These are phyloP conservation scores for Cordyceps tenuipes DNA, from an alignment of 2,329 filamentous ascomycete genomes.

Conservation along the genomic window DNA sequence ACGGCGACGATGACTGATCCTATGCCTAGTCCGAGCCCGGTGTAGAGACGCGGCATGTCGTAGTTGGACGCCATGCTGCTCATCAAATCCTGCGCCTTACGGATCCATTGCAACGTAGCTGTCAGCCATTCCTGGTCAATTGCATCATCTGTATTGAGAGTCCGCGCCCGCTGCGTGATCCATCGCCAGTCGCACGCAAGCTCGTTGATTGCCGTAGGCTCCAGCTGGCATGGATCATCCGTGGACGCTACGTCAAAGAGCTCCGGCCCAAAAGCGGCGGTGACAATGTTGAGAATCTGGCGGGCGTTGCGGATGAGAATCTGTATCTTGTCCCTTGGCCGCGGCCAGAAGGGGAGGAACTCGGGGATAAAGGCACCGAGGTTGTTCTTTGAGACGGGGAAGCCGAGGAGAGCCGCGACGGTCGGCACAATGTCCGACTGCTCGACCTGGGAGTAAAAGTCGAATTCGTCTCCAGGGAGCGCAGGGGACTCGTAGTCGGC, in stretches of 20 bases:
- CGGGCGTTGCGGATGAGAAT: conserved; percentile 69
- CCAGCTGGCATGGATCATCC: conserved; percentile 29
- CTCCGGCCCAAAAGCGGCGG: conserved; percentile 56
- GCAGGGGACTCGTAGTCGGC: conserved; percentile 41
- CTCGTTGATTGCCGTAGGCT: conserved; percentile 37
- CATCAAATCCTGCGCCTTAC: conserved; percentile 67
- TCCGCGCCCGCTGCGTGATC: conserved; percentile 21
- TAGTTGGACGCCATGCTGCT: conserved; percentile 92
- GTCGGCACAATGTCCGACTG: conserved; percentile 93
- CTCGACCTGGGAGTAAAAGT: conserved; percentile 78
- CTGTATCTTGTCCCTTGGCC: conserved; percentile 46
- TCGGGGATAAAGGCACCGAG: conserved; percentile 77
- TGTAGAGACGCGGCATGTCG: conserved; percentile 54
- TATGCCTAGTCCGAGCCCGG: conserved; percentile 35
- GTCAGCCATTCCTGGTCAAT: conserved; percentile 33
- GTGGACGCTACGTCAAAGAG: conserved; percentile 30
- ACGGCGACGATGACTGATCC: conserved; percentile 30
- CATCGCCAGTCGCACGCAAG: conserved; percentile 62
- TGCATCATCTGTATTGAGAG: conserved; percentile 17
- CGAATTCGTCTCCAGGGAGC: conserved; percentile 58
- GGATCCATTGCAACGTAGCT: conserved; percentile 53
- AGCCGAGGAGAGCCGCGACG: conserved; percentile 73
- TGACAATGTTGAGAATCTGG: conserved; percentile 71
- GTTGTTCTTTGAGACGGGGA: conserved; percentile 85
- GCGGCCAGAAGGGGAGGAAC: conserved; percentile 67